Evolutionary conservation across 2,329 filamentous ascomycete genomes (phyloP), one percentile per base, ranked within the genome.

Genomic region (Chlorencoelia australis): DNA sequence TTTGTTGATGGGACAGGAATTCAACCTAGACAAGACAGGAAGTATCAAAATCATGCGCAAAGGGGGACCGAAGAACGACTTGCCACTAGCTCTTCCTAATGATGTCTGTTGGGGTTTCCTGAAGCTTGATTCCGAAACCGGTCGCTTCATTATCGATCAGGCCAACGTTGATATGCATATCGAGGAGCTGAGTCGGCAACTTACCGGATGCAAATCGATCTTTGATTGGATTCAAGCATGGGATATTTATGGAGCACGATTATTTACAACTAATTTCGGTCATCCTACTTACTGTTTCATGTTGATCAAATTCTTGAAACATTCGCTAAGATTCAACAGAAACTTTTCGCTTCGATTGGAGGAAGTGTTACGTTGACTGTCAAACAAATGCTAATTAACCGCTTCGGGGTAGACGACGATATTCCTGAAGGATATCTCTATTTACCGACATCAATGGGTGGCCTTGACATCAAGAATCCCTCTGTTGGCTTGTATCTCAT

Each of bases 61-160:
- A 4, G 43, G 40, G 31, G 34, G 17, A 10, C 35, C 9, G 11
- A 39, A 30, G 15, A 33, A 46, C 7, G 44, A 40, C 15, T 41
- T 35, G 19, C 45, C 25, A 28, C n/a, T 31, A 7, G 33, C 26
- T 30, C 62, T 76, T 9, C 73, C 73, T 0, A 39, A 52, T 5
- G 72, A 71, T 1, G 67, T 77, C 27, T 61, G 63, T 17, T 76
- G 71, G 71, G 73, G 71, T 0, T 75, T 78, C 45, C 56, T 77
- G 30, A 60, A 62, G 41, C 60, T 78, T 2, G 65, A 73, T 39
- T 50, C 62, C 5, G 43, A 56, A 10, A 51, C 59, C 15, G 65
- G 66, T 7, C 59, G 60, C 14, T 76, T 73, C 51, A 47, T 67
- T 20, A 71, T 76, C 36, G 69, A 76, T 44, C 66, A 71, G 43